Base-by-base conservation (phyloP, 139 green algal genomes). In the Marvania coccoides region DNA sequence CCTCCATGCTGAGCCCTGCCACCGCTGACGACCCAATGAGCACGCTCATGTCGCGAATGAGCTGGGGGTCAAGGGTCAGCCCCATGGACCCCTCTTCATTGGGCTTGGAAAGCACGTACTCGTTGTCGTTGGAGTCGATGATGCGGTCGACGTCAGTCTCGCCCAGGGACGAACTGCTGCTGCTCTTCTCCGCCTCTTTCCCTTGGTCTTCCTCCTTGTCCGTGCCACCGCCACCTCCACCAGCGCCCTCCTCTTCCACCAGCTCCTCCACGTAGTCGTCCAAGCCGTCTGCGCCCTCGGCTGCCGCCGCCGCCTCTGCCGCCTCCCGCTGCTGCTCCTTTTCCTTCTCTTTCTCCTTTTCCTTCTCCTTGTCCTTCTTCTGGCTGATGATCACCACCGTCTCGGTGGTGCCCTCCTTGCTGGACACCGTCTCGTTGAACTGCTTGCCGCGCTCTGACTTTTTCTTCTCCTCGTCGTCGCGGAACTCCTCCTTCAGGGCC, bases 51-150 rank as follows among this genome's bases (percentile, higher is more conserved):
- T 98, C 91, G 6, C 78, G 63, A 5, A 98, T 88, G 3, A 98
- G 74, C 56, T 85, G 81, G 1, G 87, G 81, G 74, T 98, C 92
- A 63, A 97, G 69, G 2, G 91, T 95, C 15, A 98, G 69, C 2
- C 90, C 85, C 56, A 92, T 82, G 0, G 86, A 66, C 3, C 70
- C 71, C n/a, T 86, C 84, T 39, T 71, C 67, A 74, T 91, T 94
- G 12, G 93, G 85, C 38, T 87, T 91, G 23, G 93, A 98, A 35
- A 98, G 86, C n/a, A 98, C 90, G 65, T 96, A 98, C 63, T 95
- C 93, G 62, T 98, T 98, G 80, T 97, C 92, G 30, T 97, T 77
- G 0, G 81, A 85, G 73, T 98, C 93, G 47, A 98, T 94, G 38
- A 98, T 93, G 6, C 93, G 69, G 35, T 95, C 90, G 13, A 98